phyloP scores from a whole-genome alignment of 768 basidiomycete species.

The Cystobasidium ongulense region DNA sequence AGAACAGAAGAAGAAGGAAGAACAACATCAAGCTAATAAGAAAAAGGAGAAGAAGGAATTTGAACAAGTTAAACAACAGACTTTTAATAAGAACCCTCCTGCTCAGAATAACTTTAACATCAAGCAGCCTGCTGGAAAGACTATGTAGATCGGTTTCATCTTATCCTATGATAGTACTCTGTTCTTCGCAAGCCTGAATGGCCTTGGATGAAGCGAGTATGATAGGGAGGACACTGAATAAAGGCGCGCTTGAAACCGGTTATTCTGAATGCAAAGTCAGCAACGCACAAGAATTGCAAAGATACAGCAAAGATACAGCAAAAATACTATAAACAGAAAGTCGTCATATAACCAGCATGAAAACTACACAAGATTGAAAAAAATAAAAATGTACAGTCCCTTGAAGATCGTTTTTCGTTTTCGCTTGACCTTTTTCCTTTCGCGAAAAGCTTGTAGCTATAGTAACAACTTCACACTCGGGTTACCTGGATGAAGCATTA shows the following conservation, averaged over 20 bases:
- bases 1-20: not conserved
- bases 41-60: conserved; percentile 16
- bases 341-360: not conserved
- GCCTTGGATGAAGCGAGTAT: no score
- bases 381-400: not conserved
- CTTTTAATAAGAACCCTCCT: conserved; percentile 11
- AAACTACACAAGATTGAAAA: not conserved
- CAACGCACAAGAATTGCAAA: not conserved
- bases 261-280: no score
- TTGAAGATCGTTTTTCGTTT: not conserved
- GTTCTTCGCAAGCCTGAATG: no score
- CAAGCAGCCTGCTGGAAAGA: conserved; percentile 28
- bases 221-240: no score
- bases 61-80: conserved; percentile 13
- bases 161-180: no score
- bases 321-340: not conserved
- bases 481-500: not conserved
- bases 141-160: not conserved
- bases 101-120: conserved; percentile 4
- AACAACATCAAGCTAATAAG: not conserved
- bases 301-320: not conserved
- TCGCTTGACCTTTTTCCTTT: not conserved
- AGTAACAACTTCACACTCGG: not conserved
- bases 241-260: no score
- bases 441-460: not conserved